These are phyloP conservation scores for Sphagnum tenellum DNA, from an alignment of 225 moss, liverwort and hornwort genomes.

Conservation along the genomic window DNA sequence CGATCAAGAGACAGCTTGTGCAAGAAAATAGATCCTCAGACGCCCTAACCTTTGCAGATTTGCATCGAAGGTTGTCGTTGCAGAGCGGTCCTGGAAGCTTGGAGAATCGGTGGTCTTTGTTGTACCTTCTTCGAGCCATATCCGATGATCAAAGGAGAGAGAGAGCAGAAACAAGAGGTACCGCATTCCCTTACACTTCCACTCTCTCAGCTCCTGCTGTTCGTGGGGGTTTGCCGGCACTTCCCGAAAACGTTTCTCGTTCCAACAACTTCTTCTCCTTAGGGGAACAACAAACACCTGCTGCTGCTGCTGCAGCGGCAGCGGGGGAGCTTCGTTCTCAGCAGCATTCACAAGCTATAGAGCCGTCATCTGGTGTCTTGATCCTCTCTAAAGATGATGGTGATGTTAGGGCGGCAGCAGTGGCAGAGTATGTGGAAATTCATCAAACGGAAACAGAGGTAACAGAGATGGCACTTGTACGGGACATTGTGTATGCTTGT, in stretches of 20 bases:
- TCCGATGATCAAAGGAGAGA: conserved; percentile 88
- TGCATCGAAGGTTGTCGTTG: conserved; percentile 72
- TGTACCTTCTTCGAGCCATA: conserved; percentile 78
- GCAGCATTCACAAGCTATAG: conserved; percentile 32
- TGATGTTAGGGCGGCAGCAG: conserved; percentile 72
- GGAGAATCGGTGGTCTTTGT: conserved; percentile 81
- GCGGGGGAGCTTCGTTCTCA: conserved; percentile 50
- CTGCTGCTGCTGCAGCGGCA: conserved; percentile 28
- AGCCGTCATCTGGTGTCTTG: conserved; percentile 59
- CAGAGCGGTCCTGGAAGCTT: conserved; percentile 79
- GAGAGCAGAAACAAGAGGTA: conserved; percentile 68
- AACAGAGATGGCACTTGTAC: conserved; percentile 79
- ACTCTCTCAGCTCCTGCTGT: conserved; percentile 67
- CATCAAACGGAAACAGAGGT: conserved; percentile 78
- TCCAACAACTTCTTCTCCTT: conserved; percentile 21
- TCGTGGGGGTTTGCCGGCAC: conserved; percentile 69
- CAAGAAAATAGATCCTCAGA: conserved; percentile 86
- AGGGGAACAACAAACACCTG: background rate
- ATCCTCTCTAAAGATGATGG: conserved; percentile 66
- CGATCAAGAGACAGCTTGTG: conserved; percentile 89
- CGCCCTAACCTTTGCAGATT: conserved; percentile 88
- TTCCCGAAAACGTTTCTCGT: conserved; percentile 51
- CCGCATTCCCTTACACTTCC: conserved; percentile 72
- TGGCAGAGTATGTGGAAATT: conserved; percentile 76
- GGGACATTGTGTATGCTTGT: conserved; percentile 89